phyloP scores from a whole-genome alignment of 83 land plant genomes.

The Picea abies region DNA sequence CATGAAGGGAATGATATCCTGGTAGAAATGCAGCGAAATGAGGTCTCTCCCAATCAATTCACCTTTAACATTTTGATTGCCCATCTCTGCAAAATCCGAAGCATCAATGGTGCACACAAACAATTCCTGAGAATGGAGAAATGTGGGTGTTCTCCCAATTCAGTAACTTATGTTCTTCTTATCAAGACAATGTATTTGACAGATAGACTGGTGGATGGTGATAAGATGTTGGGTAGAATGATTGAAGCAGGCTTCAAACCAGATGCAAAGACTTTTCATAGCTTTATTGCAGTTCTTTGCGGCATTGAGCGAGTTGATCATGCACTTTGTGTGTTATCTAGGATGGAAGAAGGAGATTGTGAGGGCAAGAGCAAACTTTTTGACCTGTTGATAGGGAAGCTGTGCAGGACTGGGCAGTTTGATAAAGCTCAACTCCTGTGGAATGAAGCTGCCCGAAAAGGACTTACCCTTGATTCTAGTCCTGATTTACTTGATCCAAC shows the following conservation, averaged over 20 bases:
- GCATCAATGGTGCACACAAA: conserved; percentile 45
- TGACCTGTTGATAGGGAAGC: conserved; percentile 42
- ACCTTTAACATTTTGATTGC: conserved; percentile 53
- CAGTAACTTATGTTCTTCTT: conserved; percentile 56
- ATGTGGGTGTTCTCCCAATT: conserved; percentile 42
- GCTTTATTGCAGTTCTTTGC: conserved; percentile 45
- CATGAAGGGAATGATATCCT: conserved; percentile 41
- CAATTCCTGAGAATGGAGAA: conserved; percentile 33
- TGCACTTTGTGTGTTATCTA: conserved; percentile 53
- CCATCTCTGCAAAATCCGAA: conserved; percentile 32
- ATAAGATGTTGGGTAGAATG: conserved; percentile 38
- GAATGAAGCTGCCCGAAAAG: conserved; percentile 28
- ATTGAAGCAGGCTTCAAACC: conserved; percentile 34
- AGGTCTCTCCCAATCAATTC: conserved; percentile 30
- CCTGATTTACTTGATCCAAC: conserved; percentile 40
- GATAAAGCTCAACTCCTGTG: conserved; percentile 44
- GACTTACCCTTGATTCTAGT: conserved; percentile 25
- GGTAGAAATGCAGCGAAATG: conserved; percentile 48
- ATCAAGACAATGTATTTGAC: conserved; percentile 42
- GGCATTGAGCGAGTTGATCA: conserved; percentile 37
- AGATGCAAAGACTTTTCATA: conserved; percentile 41
- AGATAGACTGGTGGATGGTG: conserved; percentile 46
- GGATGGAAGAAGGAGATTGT: conserved; percentile 44
- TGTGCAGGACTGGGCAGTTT: conserved; percentile 33
- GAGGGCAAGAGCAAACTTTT: conserved; percentile 39